phyloP scores from a whole-genome alignment of 306 rosid species.

The Neltuma alba region DNA sequence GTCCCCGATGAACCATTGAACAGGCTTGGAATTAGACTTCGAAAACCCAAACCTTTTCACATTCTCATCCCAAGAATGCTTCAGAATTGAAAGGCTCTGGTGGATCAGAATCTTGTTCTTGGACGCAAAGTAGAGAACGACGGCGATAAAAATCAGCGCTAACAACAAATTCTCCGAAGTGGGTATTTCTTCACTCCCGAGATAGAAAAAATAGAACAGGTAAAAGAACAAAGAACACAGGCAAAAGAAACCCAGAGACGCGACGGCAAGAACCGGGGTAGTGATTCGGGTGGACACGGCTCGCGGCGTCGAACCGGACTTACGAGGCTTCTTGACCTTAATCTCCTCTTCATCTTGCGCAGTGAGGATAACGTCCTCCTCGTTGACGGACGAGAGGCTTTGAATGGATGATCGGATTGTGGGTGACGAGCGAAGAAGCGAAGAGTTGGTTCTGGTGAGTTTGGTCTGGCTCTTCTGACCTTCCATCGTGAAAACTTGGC shows the following conservation, averaged over 20 bases:
- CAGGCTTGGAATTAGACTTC: slow-evolving; percentile 55
- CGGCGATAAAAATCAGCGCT: slow-evolving; percentile 78
- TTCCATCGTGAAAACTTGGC: slow-evolving; percentile 52
- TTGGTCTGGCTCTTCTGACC: slow-evolving; percentile 70
- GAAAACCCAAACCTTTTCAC: slow-evolving; percentile 53
- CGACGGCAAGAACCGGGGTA: slow-evolving; percentile 40
- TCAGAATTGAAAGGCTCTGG: slow-evolving; percentile 47
- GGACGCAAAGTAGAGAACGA: slow-evolving; percentile 68
- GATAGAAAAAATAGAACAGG: slow-evolving; percentile 57
- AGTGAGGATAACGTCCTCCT: slow-evolving; percentile 46
- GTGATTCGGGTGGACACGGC: slow-evolving; percentile 51
- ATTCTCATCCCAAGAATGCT: slow-evolving; percentile 67
- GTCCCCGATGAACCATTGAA: slow-evolving; percentile 92
- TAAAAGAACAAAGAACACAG: slow-evolving; percentile 45
- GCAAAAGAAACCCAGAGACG: slow-evolving; percentile 43
- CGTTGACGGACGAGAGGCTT: slow-evolving; percentile 72
- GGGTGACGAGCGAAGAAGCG: slow-evolving; percentile 83
- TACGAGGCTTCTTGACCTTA: slow-evolving; percentile 36
- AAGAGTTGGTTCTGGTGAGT: slow-evolving; percentile 87
- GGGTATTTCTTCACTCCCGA: slow-evolving; percentile 54
- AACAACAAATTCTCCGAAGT: slow-evolving; percentile 79
- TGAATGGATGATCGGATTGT: slow-evolving; percentile 95
- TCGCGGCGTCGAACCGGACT: slow-evolving; percentile 41
- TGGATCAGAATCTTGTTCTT: slow-evolving; percentile 68
- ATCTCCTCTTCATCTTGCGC: slow-evolving; percentile 50